A percentile compares a stretch with the other conserved stretches of the same genome.
Evolutionary conservation across 306 rosid species (phyloP).

Genomic region (Datisca glomerata): DNA sequence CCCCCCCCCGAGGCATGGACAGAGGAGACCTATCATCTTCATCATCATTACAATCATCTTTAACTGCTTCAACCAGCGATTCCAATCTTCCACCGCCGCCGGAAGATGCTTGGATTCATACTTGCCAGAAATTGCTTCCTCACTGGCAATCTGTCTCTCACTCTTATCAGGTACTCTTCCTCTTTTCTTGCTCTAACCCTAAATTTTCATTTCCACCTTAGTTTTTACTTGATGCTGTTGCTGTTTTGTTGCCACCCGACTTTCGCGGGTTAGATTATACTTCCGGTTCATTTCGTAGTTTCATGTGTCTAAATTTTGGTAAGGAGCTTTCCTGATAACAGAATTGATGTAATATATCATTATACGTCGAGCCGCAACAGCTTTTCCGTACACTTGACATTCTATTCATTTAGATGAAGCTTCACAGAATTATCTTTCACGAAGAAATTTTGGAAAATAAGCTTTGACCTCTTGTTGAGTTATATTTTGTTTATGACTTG

Average conservation of each 20-base stretch:
- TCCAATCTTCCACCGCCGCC: conserved; percentile 25
- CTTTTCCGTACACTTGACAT: no score
- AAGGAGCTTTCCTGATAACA: no score
- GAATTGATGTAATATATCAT: no score
- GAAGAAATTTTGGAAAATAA: no score
- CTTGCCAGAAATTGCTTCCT: conserved; percentile 31
- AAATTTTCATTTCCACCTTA: background rate
- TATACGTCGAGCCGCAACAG: no score
- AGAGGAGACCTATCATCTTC: conserved; percentile 10
- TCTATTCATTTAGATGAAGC: background rate
- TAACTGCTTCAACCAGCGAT: conserved; percentile 6
- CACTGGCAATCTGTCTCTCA: conserved; percentile 29
- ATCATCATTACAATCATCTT: background rate
- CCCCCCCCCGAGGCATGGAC: conserved; percentile 7
- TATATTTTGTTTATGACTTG: background rate
- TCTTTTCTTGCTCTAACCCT: background rate
- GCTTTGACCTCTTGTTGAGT: no score
- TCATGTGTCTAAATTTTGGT: background rate
- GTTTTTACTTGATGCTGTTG: background rate
- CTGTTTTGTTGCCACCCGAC: background rate
- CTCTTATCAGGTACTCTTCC: conserved; percentile 24
- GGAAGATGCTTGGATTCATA: conserved; percentile 37
- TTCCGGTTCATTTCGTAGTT: background rate
- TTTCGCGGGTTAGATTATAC: background rate
- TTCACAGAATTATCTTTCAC: background rate